Conservation (phyloP, 2,329 filamentous ascomycete genomes). For the Iodosphaeria phyllophila region DNA sequence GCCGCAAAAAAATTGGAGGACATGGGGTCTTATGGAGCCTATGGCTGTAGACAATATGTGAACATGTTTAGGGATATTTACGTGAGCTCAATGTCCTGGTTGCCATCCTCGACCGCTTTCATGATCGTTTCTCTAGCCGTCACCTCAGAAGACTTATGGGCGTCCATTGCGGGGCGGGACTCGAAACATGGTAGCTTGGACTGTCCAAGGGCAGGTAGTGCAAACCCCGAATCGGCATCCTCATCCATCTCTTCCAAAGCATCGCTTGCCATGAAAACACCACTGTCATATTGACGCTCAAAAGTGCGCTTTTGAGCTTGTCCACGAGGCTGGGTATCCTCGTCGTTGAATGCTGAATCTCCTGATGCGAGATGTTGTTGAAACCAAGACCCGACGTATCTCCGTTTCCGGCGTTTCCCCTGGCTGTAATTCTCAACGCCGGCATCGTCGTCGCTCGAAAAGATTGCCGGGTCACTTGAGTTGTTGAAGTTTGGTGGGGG, state of each 20-base stretch:
- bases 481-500: constrained; percentile 26
- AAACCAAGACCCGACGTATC: constrained; percentile 51
- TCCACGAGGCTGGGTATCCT: constrained; percentile 16
- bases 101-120: constrained; percentile 35
- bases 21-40: not conserved
- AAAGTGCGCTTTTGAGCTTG: constrained; percentile 30
- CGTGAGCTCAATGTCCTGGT: constrained; percentile 43
- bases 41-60: not conserved
- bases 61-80: constrained; percentile 16
- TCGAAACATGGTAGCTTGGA: constrained; percentile 20
- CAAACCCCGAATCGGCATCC: constrained; percentile 18
- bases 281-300: constrained; percentile 45
- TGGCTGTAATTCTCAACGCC: constrained; percentile 44
- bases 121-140: constrained; percentile 26
- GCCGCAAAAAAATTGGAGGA: not conserved
- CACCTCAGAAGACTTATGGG: constrained; percentile 21
- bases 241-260: constrained; percentile 24
- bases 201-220: constrained; percentile 12
- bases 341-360: constrained; percentile 24
- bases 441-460: constrained; percentile 56
- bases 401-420: constrained; percentile 36
- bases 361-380: constrained; percentile 35
- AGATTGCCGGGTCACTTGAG: constrained; percentile 53
- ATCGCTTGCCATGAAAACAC: constrained; percentile 50
- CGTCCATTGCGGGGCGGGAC: constrained; percentile 8